Evolutionary conservation across 164 flowering plant species (phyloP), one percentile per base, ranked within the genome.

Genomic region (Annona cherimola): DNA sequence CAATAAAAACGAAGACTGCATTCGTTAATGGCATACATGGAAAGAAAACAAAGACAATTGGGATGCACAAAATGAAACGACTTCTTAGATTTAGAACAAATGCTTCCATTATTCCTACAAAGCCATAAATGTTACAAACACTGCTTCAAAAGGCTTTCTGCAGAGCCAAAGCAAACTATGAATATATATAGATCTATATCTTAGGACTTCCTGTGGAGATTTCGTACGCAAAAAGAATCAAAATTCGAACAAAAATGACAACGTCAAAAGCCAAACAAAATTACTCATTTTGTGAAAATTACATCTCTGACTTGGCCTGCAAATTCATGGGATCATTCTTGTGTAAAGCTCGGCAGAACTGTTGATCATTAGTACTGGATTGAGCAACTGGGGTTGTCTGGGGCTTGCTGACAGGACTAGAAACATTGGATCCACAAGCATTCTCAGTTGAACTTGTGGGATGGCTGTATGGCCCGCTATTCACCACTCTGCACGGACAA

Each of bases 401-500:
- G 42, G 72, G 43, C 9, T 70, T 44, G 19, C 59, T 26, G 54
- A 39, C 2, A 7, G 4, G 11, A n/a, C 74, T 69, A 55, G 69
- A 61, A 3, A 12, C 63, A 40, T 65, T 69, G 4, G 69, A 65
- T 42, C 62, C 69, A 18, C 8, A n/a, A 26, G 69, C 67, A n/a
- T 12, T 19, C 54, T 66, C 74, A 3, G 61, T n/a, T 12, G 63
- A 8, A 12, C 66, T 65, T 50, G 65, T 65, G 54, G 62, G 19
- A 20, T 19, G 2, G 61, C 50, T 12, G 66, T 72, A 72, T 12
- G 74, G 74, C 16, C 63, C 74, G 8, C 54, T 39, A 55, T 42
- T 72, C 60, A 44, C 40, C 62, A 72, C 74, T 63, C 74, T 72
- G 40, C 62, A 72, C 42, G 14, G n/a, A 46, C 14, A 65, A 40